phyloP scores from a whole-genome alignment of 2,329 filamentous ascomycete species.

The Sarocladiaceae sp. region DNA sequence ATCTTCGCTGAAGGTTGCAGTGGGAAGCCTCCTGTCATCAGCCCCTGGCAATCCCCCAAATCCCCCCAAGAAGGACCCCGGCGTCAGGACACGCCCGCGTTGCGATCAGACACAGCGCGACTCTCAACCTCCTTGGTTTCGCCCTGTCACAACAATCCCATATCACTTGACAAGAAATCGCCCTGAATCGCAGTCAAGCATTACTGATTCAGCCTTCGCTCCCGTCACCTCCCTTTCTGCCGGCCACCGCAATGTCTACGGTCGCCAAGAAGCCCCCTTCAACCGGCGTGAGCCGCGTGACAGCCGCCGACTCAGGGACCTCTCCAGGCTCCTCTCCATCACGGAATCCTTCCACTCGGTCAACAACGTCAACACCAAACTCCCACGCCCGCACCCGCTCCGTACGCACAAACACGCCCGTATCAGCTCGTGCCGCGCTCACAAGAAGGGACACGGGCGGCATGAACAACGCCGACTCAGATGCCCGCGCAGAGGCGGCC shows the following conservation, averaged over 20 bases:
- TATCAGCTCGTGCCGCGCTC: constrained; percentile 67
- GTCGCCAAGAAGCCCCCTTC: constrained; percentile 45
- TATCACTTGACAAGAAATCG: not conserved
- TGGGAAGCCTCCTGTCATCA: not conserved
- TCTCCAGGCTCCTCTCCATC: constrained; percentile 31
- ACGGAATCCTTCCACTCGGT: constrained; percentile 30
- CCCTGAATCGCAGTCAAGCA: not conserved
- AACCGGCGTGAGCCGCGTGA: constrained; percentile 39
- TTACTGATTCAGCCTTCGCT: not conserved
- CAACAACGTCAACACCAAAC: constrained; percentile 26
- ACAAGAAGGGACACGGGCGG: constrained; percentile 47
- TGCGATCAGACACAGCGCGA: constrained; percentile 4
- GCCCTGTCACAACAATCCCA: not conserved
- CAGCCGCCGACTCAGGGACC: constrained; percentile 31
- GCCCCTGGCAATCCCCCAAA: constrained; percentile 1
- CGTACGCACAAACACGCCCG: constrained; percentile 55
- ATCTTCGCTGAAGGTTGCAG: not conserved
- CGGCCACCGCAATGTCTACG: constrained; percentile 36
- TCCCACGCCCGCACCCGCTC: constrained; percentile 54
- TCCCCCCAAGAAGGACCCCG: constrained; percentile 2
- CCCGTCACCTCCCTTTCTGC: not conserved
- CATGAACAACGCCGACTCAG: constrained; percentile 53
- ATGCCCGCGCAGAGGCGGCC: constrained; percentile 71
- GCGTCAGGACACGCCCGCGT: constrained; percentile 2
- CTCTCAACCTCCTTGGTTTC: not conserved